phyloP scores from a whole-genome alignment of 257 asterid genomes.

The Catharanthus roseus region DNA sequence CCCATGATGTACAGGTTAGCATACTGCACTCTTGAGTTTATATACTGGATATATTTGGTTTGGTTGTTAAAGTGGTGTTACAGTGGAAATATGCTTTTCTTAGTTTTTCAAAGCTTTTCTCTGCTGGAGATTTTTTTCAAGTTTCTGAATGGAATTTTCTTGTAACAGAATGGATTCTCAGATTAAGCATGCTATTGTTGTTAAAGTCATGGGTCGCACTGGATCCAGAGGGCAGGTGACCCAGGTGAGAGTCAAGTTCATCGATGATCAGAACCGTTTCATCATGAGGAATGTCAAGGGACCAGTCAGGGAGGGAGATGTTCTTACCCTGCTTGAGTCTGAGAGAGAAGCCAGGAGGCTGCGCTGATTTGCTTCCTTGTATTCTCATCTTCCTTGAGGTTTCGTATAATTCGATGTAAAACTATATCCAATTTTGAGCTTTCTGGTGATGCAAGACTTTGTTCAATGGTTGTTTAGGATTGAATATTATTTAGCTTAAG shows the following conservation, averaged over 20 bases:
- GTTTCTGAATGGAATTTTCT: not conserved
- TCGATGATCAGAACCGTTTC: slow-evolving; percentile 28
- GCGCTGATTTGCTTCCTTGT: too few species aligned
- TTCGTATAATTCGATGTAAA: not conserved
- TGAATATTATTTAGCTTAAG: too few species aligned
- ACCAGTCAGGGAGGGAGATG: slow-evolving; percentile 34
- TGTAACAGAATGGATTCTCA: slow-evolving; percentile 25
- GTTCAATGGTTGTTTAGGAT: not conserved
- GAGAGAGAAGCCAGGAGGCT: slow-evolving; percentile 38
- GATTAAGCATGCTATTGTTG: slow-evolving; percentile 28
- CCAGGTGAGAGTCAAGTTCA: slow-evolving; percentile 33
- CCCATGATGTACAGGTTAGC: too few species aligned
- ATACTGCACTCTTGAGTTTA: too few species aligned
- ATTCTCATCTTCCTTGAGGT: too few species aligned
- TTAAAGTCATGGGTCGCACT: slow-evolving; percentile 29
- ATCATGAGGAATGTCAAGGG: slow-evolving; percentile 38
- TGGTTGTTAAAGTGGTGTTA: not conserved
- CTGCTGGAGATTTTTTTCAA: too few species aligned
- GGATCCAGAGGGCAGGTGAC: slow-evolving; percentile 35
- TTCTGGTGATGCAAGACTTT: too few species aligned
- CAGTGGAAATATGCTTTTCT: too few species aligned
- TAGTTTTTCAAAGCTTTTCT: too few species aligned
- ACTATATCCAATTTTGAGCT: not conserved
- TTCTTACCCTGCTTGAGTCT: slow-evolving; percentile 30
- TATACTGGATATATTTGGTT: not conserved